Percentiles rank a stretch among this genome's conserved stretches.
Evolutionary conservation across 805 yeast genomes (phyloP).

Genomic region (Metschnikowia cerradonensis): DNA sequence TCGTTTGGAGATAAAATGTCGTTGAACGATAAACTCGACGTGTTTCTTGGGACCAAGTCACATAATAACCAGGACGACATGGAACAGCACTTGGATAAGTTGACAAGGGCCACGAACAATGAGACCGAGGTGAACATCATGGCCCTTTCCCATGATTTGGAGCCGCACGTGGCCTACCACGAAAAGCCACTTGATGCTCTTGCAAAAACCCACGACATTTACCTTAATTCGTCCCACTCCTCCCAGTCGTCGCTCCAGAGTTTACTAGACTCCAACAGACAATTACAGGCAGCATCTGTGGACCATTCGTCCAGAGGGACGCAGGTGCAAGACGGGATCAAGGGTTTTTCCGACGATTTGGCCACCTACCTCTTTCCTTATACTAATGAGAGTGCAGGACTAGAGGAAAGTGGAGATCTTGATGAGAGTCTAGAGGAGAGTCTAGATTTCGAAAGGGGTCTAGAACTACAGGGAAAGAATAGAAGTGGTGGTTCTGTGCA

Average conservation of each 20-base stretch:
- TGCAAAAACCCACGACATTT: conserved; percentile 21
- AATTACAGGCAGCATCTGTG: conserved; percentile 11
- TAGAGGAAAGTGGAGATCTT: background rate
- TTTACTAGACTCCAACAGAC: conserved; percentile 18
- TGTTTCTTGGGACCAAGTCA: conserved; percentile 29
- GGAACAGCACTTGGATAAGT: conserved; percentile 33
- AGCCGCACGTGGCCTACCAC: conserved; percentile 9
- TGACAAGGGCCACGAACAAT: conserved; percentile 22
- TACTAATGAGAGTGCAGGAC: conserved; percentile 1
- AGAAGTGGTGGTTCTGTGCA: too few relatives aligned
- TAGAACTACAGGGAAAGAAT: too few relatives aligned
- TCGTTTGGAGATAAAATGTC: conserved; percentile 20
- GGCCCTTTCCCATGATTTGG: conserved; percentile 29
- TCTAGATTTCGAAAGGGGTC: background rate
- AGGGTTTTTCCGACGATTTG: conserved; percentile 38
- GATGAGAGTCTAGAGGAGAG: background rate
- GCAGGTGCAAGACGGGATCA: conserved; percentile 40
- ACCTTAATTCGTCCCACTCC: conserved; percentile 25
- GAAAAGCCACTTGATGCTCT: conserved; percentile 35
- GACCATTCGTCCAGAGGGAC: conserved; percentile 22
- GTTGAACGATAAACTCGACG: conserved; percentile 43
- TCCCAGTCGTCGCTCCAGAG: conserved; percentile 36
- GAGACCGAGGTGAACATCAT: conserved; percentile 34
- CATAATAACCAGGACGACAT: conserved; percentile 23
- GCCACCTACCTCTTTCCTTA: conserved; percentile 24